Percentiles rank a stretch among this genome's conserved stretches.
phyloP scores from a whole-genome alignment of 805 yeast genomes.

The Candida ipomoeae region DNA sequence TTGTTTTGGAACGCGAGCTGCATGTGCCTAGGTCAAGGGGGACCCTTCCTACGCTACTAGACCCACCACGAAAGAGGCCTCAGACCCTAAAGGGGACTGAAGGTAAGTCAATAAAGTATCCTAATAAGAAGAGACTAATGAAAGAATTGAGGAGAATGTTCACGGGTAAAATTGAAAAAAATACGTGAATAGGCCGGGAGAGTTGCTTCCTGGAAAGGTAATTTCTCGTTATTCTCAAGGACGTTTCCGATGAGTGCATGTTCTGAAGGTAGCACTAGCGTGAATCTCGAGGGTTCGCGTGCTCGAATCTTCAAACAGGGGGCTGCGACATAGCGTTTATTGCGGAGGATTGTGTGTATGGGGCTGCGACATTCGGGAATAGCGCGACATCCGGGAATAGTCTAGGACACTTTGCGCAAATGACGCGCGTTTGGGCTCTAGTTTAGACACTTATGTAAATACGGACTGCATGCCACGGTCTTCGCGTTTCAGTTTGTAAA shows the following conservation, averaged over 20 bases:
- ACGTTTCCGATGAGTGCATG: neutral
- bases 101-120: no score
- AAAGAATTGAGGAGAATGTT: no score
- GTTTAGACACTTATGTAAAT: neutral
- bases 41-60: neutral
- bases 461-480: neutral
- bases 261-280: neutral
- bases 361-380: neutral
- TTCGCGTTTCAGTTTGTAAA: neutral
- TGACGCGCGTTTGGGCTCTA: neutral
- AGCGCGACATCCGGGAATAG: neutral
- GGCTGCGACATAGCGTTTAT: neutral
- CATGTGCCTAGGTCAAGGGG: neutral
- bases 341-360: no score
- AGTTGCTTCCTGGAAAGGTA: neutral
- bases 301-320: neutral
- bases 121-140: no score
- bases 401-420: neutral
- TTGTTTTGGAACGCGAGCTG: conserved; percentile 1
- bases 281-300: neutral
- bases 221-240: neutral
- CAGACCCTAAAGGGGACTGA: no score
- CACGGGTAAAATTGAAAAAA: no score
- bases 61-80: no score
- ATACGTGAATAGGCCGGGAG: no score